Evolutionary conservation across 2,329 filamentous ascomycete species (phyloP).

Genomic region (Neonectria coccinea): DNA sequence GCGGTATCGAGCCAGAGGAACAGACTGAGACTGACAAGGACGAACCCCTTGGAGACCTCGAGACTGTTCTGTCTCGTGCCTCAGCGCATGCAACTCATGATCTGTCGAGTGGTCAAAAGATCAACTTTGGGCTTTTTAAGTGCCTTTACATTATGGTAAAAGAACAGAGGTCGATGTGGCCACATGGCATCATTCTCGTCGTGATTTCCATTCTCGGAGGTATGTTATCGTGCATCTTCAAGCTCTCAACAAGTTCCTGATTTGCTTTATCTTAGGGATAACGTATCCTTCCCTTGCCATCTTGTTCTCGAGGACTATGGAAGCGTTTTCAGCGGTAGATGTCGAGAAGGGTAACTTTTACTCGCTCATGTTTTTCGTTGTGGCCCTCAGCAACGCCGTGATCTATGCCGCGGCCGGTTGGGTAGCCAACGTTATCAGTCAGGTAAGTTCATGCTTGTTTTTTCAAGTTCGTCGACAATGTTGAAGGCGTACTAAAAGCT

Average conservation of each 20-base stretch:
- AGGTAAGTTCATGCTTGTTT: conserved; percentile 40
- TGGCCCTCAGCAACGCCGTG: conserved; percentile 60
- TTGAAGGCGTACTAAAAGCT: neutral
- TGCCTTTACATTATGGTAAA: conserved; percentile 47
- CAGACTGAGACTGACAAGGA: conserved; percentile 48
- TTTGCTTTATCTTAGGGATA: conserved; percentile 42
- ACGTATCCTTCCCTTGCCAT: conserved; percentile 56
- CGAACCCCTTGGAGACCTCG: conserved; percentile 51
- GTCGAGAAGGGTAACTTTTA: conserved; percentile 61
- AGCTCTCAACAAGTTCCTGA: neutral
- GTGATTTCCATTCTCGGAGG: conserved; percentile 46
- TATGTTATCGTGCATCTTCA: conserved; percentile 21
- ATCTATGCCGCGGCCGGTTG: conserved; percentile 56
- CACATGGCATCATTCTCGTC: conserved; percentile 33
- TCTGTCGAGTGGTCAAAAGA: conserved; percentile 16
- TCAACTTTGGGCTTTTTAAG: conserved; percentile 45
- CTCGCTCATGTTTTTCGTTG: conserved; percentile 67
- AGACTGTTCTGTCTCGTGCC: conserved; percentile 35
- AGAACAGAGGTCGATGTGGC: conserved; percentile 48
- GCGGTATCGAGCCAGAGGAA: conserved; percentile 20
- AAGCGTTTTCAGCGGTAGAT: conserved; percentile 51
- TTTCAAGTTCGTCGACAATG: too few relatives aligned
- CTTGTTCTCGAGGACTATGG: conserved; percentile 55
- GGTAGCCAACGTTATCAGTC: conserved; percentile 52
- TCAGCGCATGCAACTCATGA: conserved; percentile 40